Base-by-base conservation (phyloP, 75 land plant species). In the Pinus taeda region DNA sequence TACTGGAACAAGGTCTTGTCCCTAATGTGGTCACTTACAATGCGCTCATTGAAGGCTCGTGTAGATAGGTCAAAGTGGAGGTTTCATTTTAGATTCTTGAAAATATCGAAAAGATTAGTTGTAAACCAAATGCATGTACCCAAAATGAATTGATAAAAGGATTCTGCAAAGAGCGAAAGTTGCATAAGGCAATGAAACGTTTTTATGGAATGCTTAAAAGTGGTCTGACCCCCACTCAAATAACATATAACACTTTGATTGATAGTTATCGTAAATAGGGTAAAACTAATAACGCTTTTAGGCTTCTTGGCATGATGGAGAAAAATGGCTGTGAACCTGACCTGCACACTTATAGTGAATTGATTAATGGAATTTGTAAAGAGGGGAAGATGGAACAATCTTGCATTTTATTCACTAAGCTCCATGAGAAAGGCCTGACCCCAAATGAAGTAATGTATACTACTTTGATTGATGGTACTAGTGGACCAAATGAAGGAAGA, bases 121-220 rank as follows among this genome's bases (percentile, higher is more conserved):
- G 91, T 59, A 76, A 76, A 67, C 97, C 97, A 9, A 84, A 90
- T 77, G 80, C 60, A 60, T 79, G 90, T 11, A 85, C 88, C 11
- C 92, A 85, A 59, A 92, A 90, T 65, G 89, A 83, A 36, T 57
- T 94, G 77, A 91, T 94, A 42, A 77, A 74, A 78, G 86, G 88
- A 6, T 75, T 86, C 45, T 94, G 88, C 81, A 84, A 86, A 56
- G 76, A 67, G 14, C 72, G 71, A 26, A 79, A 76, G 33, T 69
- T 86, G 36, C 82, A 84, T 39, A 77, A 74, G 57, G 90, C 90
- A 60, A 77, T 83, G 83, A 26, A 58, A 18, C 11, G 85, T 20
- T 57, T 88, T 1, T 33, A 65, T 57, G 73, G 77, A 75, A 86
- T 88, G 85, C 57, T 73, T 18, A 79, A 75, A 33, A 74, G 26